These are phyloP conservation scores for Cydonia oblonga DNA, from an alignment of 331 rosid genomes.

Conservation along the genomic window DNA sequence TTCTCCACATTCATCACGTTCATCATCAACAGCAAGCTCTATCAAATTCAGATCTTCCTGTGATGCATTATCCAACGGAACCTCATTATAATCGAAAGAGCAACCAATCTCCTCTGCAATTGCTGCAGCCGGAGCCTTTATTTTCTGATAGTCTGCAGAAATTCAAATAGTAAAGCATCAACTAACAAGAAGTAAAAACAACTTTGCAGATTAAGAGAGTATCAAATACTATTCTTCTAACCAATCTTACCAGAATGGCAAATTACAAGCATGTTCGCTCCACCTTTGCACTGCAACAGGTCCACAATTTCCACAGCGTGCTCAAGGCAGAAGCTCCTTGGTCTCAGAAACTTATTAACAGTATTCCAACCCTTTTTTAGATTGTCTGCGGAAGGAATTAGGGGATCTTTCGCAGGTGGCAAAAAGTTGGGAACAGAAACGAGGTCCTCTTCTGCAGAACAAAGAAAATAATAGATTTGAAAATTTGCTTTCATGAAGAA, in stretches of 20 bases:
- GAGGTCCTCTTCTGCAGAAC: constrained; percentile 50
- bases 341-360: constrained; percentile 54
- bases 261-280: constrained; percentile 73
- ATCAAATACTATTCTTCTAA: background rate
- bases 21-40: constrained; percentile 78
- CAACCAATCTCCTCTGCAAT: constrained; percentile 77
- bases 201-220: background rate
- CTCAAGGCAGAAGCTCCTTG: constrained; percentile 90
- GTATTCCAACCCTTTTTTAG: constrained; percentile 40
- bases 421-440: constrained; percentile 31
- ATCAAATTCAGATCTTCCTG: constrained; percentile 70
- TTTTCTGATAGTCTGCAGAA: constrained; percentile 75
- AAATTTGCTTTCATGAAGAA: constrained; percentile 7
- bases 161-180: constrained; percentile 14
- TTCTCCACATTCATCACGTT: constrained; percentile 43
- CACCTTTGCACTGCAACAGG: constrained; percentile 76
- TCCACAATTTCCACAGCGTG: constrained; percentile 76
- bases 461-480: constrained; percentile 17
- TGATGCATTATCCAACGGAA: constrained; percentile 66
- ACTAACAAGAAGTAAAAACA: background rate
- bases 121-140: constrained; percentile 75
- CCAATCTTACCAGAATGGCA: constrained; percentile 83
- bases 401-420: constrained; percentile 23
- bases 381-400: constrained; percentile 25
- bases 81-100: constrained; percentile 57